Base-by-base conservation (phyloP, 1,284 basidiomycete species). In the Irpex lacteus region DNA sequence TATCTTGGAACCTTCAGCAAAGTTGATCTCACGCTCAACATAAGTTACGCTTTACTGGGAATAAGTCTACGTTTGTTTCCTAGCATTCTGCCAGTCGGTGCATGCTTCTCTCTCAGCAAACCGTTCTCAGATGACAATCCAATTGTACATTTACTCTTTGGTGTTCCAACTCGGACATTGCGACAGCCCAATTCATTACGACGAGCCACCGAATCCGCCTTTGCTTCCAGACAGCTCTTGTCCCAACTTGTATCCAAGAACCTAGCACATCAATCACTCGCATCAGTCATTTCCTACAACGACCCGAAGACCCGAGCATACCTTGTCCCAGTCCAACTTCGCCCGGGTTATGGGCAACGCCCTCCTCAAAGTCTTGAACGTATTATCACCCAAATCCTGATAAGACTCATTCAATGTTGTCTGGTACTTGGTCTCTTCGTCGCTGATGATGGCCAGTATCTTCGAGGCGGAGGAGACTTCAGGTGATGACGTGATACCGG, bases 271-370 rank as follows among this genome's bases (percentile, higher is more conserved):
- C 90, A 91, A n/a, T 64, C 32, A 13, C 32, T 34, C 3, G n/a
- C 19, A 60, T 8, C 47, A 13, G 21, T 54, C 11, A 34, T 34
- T 6, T 34, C 32, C 32, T 34, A 34, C 32, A 34, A 34, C 32
- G 32, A 34, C 32, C 32, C 32, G 6, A 34, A 34, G 32, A 34
- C 5, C 32, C 5, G 5, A 34, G 32, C 81, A 54, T 63, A 94
- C 94, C 82, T 91, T 95, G 68, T 96, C 95, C 96, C 95, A 97
- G 68, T 97, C 95, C 59, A 97, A 78, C 78, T 96, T 96, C 74
- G 95, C 92, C 69, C 93, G 85, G n/a, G 94, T 97, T 73, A 98
- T 81, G 0, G 96, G 96, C 65, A 98, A 77, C 1, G 95, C 94
- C 57, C 96, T 85, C 69, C 96, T 83, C 61, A 98, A 81, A 7